Evolutionary conservation across 2,329 filamentous ascomycete genomes (phyloP).

Genomic region (Colletotrichum musae): DNA sequence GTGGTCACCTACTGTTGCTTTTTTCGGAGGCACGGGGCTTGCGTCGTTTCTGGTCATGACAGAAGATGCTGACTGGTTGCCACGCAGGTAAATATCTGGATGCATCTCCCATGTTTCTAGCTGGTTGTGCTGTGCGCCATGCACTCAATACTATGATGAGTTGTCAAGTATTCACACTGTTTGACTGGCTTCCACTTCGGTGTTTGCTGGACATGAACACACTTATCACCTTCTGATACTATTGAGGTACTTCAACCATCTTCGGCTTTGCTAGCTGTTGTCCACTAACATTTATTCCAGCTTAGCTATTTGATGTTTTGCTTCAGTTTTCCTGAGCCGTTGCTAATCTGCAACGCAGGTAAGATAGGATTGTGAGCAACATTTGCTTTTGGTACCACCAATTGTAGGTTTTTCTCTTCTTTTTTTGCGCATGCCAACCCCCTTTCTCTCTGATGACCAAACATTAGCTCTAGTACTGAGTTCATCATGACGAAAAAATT

Average conservation of each 20-base stretch:
- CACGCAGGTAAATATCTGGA: constrained; percentile 47
- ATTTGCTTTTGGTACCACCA: constrained; percentile 1
- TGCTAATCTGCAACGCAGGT: constrained; percentile 32
- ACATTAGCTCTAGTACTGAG: constrained; percentile 65
- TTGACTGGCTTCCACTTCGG: constrained; percentile 62
- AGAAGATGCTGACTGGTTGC: constrained; percentile 12
- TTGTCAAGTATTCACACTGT: constrained; percentile 72
- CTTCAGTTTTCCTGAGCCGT: neutral
- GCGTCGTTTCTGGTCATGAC: constrained; percentile 22
- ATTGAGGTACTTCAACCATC: constrained; percentile 55
- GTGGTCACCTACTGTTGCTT: constrained; percentile 47
- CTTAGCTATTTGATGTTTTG: constrained; percentile 18
- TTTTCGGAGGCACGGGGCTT: constrained; percentile 2
- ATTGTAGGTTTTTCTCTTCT: constrained; percentile 14
- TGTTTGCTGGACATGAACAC: constrained; percentile 65
- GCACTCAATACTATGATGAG: constrained; percentile 61
- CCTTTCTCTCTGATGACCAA: constrained; percentile 62
- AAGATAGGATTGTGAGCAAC: constrained; percentile 26
- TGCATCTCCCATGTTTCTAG: constrained; percentile 31
- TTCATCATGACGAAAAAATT: constrained; percentile 68
- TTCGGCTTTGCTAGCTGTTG: neutral
- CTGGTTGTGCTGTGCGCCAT: neutral
- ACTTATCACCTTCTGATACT: constrained; percentile 68
- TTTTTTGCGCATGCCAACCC: constrained; percentile 14
- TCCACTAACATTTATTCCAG: constrained; percentile 13